A percentile compares a stretch with the other conserved stretches of the same genome.
These are phyloP conservation scores for Viola pubescens DNA, from an alignment of 441 rosid species.

Conservation along the genomic window DNA sequence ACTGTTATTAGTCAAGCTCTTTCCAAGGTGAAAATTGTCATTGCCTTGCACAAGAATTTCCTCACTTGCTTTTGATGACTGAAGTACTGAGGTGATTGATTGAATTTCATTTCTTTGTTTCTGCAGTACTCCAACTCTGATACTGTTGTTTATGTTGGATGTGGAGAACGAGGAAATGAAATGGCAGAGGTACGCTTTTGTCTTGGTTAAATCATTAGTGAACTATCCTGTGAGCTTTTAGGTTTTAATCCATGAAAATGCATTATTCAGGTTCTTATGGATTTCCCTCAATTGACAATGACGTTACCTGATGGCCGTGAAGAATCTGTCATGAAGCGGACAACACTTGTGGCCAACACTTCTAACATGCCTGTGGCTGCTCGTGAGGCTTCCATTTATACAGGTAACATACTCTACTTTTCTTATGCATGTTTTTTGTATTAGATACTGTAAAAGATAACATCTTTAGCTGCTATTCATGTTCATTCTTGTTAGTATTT, in stretches of 20 bases:
- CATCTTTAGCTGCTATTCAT: neutral
- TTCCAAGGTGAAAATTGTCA: conserved; percentile 63
- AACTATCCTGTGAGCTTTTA: neutral
- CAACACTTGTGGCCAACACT: conserved; percentile 97
- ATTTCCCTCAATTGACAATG: conserved; percentile 99
- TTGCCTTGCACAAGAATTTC: neutral
- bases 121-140: conserved; percentile 96
- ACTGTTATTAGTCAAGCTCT: conserved; percentile 99
- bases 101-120: conserved; percentile 11
- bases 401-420: conserved; percentile 39
- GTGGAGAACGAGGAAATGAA: conserved; percentile 99
- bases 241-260: neutral
- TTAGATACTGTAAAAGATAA: too few species aligned
- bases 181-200: conserved; percentile 89
- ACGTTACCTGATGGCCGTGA: conserved; percentile 99
- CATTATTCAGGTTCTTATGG: conserved; percentile 84
- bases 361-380: conserved; percentile 99
- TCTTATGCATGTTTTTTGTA: too few species aligned
- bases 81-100: conserved; percentile 9
- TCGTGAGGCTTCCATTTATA: conserved; percentile 98
- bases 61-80: conserved; percentile 2
- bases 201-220: conserved; percentile 14
- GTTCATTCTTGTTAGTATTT: neutral
- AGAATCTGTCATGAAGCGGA: conserved; percentile 99
- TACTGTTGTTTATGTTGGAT: conserved; percentile 95